Evolutionary conservation across 163 green algal species (phyloP).

Genomic region (Coccomyxa subellipsoidea): DNA sequence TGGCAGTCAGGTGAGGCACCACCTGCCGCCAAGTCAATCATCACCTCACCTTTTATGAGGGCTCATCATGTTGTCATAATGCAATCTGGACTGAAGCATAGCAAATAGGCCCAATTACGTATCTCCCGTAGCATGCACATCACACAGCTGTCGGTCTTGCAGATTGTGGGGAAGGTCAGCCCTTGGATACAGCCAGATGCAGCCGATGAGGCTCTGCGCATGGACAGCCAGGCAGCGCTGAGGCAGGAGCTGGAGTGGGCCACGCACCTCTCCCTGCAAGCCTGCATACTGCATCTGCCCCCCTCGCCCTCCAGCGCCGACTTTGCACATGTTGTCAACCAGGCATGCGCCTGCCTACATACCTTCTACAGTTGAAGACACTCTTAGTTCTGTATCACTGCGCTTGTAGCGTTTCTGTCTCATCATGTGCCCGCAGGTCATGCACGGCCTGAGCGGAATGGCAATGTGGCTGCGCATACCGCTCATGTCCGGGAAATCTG

Average conservation of each 20-base stretch:
- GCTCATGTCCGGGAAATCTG: not conserved
- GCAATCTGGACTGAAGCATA: no score
- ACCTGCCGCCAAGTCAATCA: not conserved
- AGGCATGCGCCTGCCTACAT: no score
- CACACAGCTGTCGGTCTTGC: conserved; percentile 8
- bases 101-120: no score
- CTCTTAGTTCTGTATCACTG: not conserved
- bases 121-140: not conserved
- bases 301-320: conserved; percentile 40
- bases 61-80: no score
- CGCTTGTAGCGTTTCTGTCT: not conserved
- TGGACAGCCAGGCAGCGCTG: conserved; percentile 60
- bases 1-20: conserved; percentile 38
- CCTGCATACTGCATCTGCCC: conserved; percentile 45
- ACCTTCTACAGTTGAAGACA: no score
- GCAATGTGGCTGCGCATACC: conserved; percentile 81
- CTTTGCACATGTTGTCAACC: conserved; percentile 67
- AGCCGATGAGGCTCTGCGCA: conserved; percentile 26
- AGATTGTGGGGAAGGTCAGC: conserved; percentile 80
- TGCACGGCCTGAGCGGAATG: conserved; percentile 63
- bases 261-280: conserved; percentile 83
- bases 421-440: conserved; percentile 31
- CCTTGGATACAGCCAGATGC: conserved; percentile 83
- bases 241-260: conserved; percentile 88
- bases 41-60: no score